Evolutionary conservation across 306 rosid species (phyloP).

Genomic region (Rubus parviflorus): DNA sequence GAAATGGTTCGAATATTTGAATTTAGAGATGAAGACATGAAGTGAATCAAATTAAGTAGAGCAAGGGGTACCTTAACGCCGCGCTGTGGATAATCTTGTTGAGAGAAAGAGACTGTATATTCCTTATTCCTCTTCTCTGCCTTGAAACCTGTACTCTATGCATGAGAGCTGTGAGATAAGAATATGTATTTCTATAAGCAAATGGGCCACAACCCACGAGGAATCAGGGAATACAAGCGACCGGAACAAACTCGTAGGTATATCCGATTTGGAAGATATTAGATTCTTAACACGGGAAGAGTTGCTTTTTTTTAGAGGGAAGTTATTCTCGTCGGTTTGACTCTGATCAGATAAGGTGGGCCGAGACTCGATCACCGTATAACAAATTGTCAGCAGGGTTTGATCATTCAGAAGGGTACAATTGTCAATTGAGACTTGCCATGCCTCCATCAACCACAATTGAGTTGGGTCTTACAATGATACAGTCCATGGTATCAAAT

Average conservation of each 20-base stretch:
- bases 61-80: conserved; percentile 8
- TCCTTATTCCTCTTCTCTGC: not conserved
- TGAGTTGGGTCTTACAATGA: not conserved
- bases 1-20: not conserved
- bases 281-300: not conserved
- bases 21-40: not conserved
- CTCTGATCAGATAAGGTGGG: not conserved
- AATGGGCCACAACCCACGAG: not conserved
- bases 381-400: conserved; percentile 1
- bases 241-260: not conserved
- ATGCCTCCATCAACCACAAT: not conserved
- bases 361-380: not conserved
- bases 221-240: not conserved
- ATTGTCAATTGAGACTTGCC: not conserved
- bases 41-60: not conserved
- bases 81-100: not conserved
- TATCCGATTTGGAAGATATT: conserved; percentile 5
- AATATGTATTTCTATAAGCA: not conserved
- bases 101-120: not conserved
- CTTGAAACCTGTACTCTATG: not conserved
- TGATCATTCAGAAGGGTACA: not conserved
- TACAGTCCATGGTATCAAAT: no score
- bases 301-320: not conserved
- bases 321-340: not conserved
- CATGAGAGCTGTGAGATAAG: not conserved